A percentile compares a stretch with the other conserved stretches of the same genome.
Conservation (phyloP, 2,329 filamentous ascomycete species). For the Seiridium cupressi region DNA sequence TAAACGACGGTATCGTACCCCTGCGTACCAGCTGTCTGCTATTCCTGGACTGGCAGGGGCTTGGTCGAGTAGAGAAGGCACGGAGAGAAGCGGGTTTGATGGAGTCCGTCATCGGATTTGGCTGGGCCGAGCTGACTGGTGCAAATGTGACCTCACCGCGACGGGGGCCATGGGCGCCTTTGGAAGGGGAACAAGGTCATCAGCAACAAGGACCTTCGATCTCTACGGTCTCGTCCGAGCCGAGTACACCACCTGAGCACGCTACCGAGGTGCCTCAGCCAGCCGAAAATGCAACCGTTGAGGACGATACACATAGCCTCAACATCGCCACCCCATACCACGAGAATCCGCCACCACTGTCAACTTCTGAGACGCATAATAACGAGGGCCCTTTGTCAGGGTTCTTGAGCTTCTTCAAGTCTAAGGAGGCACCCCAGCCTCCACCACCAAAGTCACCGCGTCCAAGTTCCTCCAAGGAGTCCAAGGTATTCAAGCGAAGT, state of each 20-base stretch:
- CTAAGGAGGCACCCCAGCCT: slow-evolving; percentile 45
- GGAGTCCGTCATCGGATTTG: slow-evolving; percentile 89
- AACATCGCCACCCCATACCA: slow-evolving; percentile 39
- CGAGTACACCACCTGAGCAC: slow-evolving; percentile 29
- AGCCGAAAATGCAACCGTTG: slow-evolving; percentile 59
- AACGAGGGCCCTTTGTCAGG: slow-evolving; percentile 55
- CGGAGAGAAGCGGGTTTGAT: slow-evolving; percentile 88
- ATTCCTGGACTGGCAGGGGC: slow-evolving; percentile 93
- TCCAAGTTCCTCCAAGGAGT: slow-evolving; percentile 48
- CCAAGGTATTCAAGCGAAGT: slow-evolving; percentile 72
- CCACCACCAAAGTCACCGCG: not conserved
- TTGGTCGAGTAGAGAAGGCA: slow-evolving; percentile 92
- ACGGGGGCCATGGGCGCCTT: slow-evolving; percentile 40
- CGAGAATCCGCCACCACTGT: slow-evolving; percentile 20
- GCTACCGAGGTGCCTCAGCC: slow-evolving; percentile 69
- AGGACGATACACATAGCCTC: slow-evolving; percentile 64
- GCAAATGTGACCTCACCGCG: slow-evolving; percentile 54
- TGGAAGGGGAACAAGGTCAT: slow-evolving; percentile 27
- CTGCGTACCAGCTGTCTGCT: slow-evolving; percentile 92
- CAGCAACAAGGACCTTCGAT: slow-evolving; percentile 19
- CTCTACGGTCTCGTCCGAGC: slow-evolving; percentile 29
- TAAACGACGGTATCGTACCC: slow-evolving; percentile 96
- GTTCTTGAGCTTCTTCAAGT: slow-evolving; percentile 74
- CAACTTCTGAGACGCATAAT: slow-evolving; percentile 28
- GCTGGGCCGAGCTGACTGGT: slow-evolving; percentile 87